A percentile compares a stretch with the other conserved stretches of the same genome.
These are phyloP conservation scores for Saccharomyces paradoxus DNA, from an alignment of 805 yeast genomes.

Conservation along the genomic window DNA sequence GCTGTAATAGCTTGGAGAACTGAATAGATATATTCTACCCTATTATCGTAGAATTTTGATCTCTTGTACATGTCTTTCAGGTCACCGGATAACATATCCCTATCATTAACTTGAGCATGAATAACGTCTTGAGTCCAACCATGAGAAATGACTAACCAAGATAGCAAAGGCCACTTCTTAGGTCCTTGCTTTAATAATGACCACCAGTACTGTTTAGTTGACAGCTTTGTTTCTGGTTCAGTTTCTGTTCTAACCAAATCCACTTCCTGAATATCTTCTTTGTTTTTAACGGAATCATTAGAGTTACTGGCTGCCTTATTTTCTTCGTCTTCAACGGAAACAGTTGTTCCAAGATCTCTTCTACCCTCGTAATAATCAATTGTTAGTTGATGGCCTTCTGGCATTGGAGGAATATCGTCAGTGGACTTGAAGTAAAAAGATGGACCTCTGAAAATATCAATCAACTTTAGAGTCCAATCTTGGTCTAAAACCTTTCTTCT, in stretches of 20 bases:
- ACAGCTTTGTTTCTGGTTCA: slow-evolving; percentile 13
- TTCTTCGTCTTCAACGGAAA: slow-evolving; percentile 13
- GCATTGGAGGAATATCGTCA: slow-evolving; percentile 58
- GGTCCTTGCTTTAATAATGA: slow-evolving; percentile 40
- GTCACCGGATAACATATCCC: slow-evolving; percentile 38
- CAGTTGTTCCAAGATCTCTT: slow-evolving; percentile 22
- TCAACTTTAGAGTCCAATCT: slow-evolving; percentile 60
- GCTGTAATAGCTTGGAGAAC: slow-evolving; percentile 67
- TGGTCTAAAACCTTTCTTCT: slow-evolving; percentile 49
- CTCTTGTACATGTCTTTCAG: slow-evolving; percentile 44
- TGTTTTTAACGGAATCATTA: slow-evolving; percentile 11
- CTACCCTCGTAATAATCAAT: slow-evolving; percentile 63
- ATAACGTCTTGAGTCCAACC: slow-evolving; percentile 64
- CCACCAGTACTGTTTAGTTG: slow-evolving; percentile 34
- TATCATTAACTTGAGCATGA: slow-evolving; percentile 34
- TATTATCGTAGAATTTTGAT: slow-evolving; percentile 63
- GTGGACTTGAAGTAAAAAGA: slow-evolving; percentile 43
- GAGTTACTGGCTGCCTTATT: slow-evolving; percentile 3
- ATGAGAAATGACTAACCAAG: slow-evolving; percentile 43
- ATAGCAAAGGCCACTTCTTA: slow-evolving; percentile 44
- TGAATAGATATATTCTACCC: slow-evolving; percentile 60
- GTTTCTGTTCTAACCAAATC: slow-evolving; percentile 10
- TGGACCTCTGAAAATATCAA: slow-evolving; percentile 53
- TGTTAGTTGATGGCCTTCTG: slow-evolving; percentile 46
- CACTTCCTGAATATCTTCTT: slow-evolving; percentile 16